Evolutionary conservation across 2,329 filamentous ascomycete genomes (phyloP).

Genomic region (Pseudogymnoascus sp.): DNA sequence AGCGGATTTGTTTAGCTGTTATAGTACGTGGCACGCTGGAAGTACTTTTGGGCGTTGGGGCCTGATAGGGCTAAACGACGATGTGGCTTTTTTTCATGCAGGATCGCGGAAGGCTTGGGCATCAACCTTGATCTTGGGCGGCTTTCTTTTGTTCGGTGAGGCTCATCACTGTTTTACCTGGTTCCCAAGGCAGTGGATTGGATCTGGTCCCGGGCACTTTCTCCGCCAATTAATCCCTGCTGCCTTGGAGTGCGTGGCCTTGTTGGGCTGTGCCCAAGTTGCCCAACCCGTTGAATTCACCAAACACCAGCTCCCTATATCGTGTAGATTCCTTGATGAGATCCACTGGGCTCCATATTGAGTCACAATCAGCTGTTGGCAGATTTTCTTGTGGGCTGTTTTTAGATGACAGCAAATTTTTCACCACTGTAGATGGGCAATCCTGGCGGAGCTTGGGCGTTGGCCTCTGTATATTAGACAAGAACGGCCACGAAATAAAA

Average conservation of each 20-base stretch:
- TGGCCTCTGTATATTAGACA: slow-evolving; percentile 5
- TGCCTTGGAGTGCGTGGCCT: not conserved
- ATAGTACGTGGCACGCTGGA: slow-evolving; percentile 9
- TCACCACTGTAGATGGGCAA: not conserved
- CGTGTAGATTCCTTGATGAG: not conserved
- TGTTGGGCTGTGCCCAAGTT: not conserved
- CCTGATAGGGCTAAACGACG: not conserved
- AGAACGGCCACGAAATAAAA: slow-evolving; percentile 5
- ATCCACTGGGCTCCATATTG: slow-evolving; percentile 7
- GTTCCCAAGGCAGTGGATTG: not conserved
- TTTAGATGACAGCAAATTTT: slow-evolving; percentile 2
- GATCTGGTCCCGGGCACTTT: not conserved
- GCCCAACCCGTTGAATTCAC: not conserved
- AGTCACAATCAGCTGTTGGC: slow-evolving; percentile 5
- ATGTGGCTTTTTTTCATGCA: slow-evolving; percentile 5
- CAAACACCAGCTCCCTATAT: slow-evolving; percentile 1
- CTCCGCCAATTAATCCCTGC: not conserved
- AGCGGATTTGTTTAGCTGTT: not conserved
- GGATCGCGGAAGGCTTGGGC: slow-evolving; percentile 9
- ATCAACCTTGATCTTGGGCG: slow-evolving; percentile 8
- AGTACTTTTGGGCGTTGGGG: slow-evolving; percentile 4
- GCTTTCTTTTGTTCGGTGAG: not conserved
- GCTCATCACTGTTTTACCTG: not conserved
- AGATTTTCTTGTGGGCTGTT: not conserved
- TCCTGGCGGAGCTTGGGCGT: not conserved